Evolutionary conservation across 345 rosid genomes (phyloP), one percentile per base, ranked within the genome.

Genomic region (Ceriops zippeliana): DNA sequence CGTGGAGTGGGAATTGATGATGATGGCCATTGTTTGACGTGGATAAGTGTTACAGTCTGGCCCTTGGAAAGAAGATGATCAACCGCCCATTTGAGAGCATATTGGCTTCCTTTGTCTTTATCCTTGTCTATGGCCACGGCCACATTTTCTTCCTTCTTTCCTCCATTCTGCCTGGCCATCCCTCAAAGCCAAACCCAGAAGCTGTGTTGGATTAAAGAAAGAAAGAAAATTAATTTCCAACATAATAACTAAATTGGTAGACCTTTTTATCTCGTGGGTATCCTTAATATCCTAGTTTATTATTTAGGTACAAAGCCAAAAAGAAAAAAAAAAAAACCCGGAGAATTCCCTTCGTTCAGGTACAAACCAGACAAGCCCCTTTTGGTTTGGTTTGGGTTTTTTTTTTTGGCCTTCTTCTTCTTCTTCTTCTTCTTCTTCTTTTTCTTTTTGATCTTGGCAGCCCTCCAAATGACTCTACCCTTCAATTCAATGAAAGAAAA

Each of bases 11-110:
- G 26, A 35, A 22, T 7, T 15, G 24, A 0, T 0, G 76, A 47
- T 0, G 76, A 47, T 19, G 81, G 49, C 59, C 63, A 82, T 13
- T 79, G 86, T 63, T 76, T 42, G 56, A 91, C 91, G 70, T 91
- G 96, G 69, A 91, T 74, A 8, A 91, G 91, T 70, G 72, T 86
- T 8, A 91, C 6, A 0, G 76, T 58, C 16, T 67, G 62, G 58
- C 58, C 28, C 51, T 52, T 63, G 59, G 61, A 11, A 1, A 76
- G 52, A 27, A 76, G 4, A 62, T 71, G 31, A 31, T 71, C 64
- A 20, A 63, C 16, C 5, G 75, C 73, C 80, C 80, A 76, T 57
- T 37, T 76, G 5, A 76, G 34, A 32, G 75, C 69, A 57, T 32
- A 20, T 26, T 71, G 65, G 53, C 76, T 71, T 6, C 53, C 9